These are phyloP conservation scores for Exophiala phaeomuriformis DNA, from an alignment of 2,329 filamentous ascomycete genomes.

Conservation along the genomic window DNA sequence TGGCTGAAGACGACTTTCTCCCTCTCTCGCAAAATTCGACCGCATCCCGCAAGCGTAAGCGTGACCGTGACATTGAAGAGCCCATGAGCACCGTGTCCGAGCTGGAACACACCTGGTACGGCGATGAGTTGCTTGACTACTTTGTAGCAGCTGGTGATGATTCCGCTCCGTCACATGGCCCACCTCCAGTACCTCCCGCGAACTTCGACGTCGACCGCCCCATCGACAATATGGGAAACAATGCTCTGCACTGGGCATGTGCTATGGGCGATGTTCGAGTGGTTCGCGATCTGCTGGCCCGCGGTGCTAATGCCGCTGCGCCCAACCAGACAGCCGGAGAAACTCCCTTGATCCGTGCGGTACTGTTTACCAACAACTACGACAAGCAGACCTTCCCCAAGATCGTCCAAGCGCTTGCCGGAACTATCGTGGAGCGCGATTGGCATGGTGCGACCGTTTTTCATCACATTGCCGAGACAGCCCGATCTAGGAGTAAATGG, in stretches of 20 bases:
- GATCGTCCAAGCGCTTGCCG: constrained; percentile 74
- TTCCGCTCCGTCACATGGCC: constrained; percentile 51
- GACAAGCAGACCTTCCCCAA: constrained; percentile 86
- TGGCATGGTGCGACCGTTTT: constrained; percentile 80
- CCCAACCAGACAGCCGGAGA: constrained; percentile 70
- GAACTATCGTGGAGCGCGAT: constrained; percentile 73
- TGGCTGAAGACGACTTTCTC: constrained; percentile 73
- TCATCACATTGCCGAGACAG: constrained; percentile 87
- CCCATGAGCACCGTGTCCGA: constrained; percentile 46
- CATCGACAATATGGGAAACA: constrained; percentile 91
- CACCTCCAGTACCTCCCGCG: constrained; percentile 68
- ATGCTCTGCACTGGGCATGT: constrained; percentile 91
- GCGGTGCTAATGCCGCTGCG: constrained; percentile 69
- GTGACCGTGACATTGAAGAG: constrained; percentile 58
- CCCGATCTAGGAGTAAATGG: constrained; percentile 76
- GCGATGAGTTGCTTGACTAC: constrained; percentile 90
- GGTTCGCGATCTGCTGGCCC: constrained; percentile 75
- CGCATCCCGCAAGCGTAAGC: constrained; percentile 65
- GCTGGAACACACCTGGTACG: constrained; percentile 82
- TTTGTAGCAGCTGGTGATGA: constrained; percentile 82
- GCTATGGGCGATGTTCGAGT: constrained; percentile 95
- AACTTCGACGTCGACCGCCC: constrained; percentile 83
- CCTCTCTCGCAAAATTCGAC: constrained; percentile 59
- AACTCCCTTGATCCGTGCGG: constrained; percentile 87
- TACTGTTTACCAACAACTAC: constrained; percentile 94